A percentile compares a stretch with the other conserved stretches of the same genome.
These are phyloP conservation scores for Leccinum subgranulosum DNA, from an alignment of 768 basidiomycete species.

Conservation along the genomic window DNA sequence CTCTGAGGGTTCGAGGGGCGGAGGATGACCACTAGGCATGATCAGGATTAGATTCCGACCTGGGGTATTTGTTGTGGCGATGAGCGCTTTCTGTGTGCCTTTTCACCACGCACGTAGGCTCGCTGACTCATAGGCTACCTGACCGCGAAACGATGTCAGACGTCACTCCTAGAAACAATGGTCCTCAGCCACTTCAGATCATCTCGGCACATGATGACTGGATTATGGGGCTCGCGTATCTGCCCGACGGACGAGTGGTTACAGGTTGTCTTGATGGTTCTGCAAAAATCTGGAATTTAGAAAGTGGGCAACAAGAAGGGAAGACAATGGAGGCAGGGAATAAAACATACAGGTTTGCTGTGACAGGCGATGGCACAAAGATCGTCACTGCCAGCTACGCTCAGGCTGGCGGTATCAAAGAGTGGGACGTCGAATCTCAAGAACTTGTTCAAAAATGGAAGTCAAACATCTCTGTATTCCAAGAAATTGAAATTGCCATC, in stretches of 20 bases:
- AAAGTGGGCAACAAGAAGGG: constrained; percentile 6
- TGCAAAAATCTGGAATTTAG: constrained; percentile 2
- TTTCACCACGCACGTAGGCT: no score
- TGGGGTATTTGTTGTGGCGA: not conserved
- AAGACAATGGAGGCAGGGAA: not conserved
- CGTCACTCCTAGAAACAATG: not conserved
- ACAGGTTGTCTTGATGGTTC: not conserved
- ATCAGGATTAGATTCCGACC: no score
- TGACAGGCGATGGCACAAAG: not conserved
- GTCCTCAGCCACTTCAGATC: not conserved
- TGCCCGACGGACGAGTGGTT: constrained; percentile 10
- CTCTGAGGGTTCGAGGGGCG: no score
- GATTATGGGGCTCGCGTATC: not conserved
- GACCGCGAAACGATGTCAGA: not conserved
- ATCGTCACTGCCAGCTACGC: not conserved
- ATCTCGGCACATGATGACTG: not conserved
- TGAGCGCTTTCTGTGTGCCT: not conserved
- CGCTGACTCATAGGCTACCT: no score
- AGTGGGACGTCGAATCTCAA: not conserved
- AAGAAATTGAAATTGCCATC: not conserved
- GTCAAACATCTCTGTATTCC: not conserved
- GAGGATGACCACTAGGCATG: no score
- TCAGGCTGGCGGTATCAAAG: not conserved
- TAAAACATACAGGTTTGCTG: not conserved
- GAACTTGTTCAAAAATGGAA: not conserved